Evolutionary conservation across 352 stramenopile genomes (phyloP).

Genomic region (Phytophthora rubi): DNA sequence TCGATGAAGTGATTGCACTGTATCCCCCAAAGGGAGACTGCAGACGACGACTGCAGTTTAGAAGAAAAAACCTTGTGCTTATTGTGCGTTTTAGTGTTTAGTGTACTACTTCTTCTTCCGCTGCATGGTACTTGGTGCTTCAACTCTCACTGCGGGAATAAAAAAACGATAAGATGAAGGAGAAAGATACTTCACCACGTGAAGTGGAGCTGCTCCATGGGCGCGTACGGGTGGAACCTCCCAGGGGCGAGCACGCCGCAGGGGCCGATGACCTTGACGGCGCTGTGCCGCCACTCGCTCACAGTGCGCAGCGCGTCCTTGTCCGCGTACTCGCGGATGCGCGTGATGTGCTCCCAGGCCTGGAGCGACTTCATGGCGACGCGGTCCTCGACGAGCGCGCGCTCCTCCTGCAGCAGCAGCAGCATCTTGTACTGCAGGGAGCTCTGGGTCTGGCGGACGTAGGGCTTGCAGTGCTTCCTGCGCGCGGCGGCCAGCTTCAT

Average conservation of each 20-base stretch:
- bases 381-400: conserved; percentile 31
- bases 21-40: not conserved
- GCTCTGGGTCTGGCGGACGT: not conserved
- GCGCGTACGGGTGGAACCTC: conserved; percentile 39
- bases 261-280: conserved; percentile 41
- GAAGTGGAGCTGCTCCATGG: conserved; percentile 34
- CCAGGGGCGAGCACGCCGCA: conserved; percentile 17
- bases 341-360: conserved; percentile 35
- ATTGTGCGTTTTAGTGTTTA: not conserved
- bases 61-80: not conserved
- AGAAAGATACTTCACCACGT: conserved; percentile 36
- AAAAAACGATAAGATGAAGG: not conserved
- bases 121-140: not conserved
- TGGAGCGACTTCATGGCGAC: conserved; percentile 34
- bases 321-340: conserved; percentile 47
- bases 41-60: conserved; percentile 1
- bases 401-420: conserved; percentile 34
- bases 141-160: not conserved
- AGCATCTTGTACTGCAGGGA: conserved; percentile 19
- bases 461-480: conserved; percentile 23
- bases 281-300: conserved; percentile 47
- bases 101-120: not conserved
- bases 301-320: conserved; percentile 37
- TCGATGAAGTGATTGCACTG: not conserved
- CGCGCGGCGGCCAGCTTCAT: conserved; percentile 32